Conservation (phyloP, 1,284 basidiomycete genomes). For the Heterobasidion irregulare region DNA sequence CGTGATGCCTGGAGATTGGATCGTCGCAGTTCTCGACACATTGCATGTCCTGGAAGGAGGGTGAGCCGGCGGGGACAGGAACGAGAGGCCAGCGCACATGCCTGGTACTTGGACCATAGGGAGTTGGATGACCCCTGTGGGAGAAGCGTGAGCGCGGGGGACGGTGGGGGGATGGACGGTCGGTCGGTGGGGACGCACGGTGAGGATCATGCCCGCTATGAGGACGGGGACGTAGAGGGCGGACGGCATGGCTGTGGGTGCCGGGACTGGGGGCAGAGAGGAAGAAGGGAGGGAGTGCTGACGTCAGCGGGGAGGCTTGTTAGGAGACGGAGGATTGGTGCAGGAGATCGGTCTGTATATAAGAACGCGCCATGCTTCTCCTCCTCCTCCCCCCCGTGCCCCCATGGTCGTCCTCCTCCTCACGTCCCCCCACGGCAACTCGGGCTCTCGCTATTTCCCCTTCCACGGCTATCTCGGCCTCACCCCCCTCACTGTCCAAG, state of each 20-base stretch:
- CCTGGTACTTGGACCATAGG: constrained; percentile 78
- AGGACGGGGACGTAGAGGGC: constrained; percentile 38
- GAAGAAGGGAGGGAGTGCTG: background rate
- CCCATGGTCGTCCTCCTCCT: constrained; percentile 60
- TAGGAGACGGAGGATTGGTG: background rate
- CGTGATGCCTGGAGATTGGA: constrained; percentile 40
- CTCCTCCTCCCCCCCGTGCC: constrained; percentile 12
- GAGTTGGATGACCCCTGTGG: constrained; percentile 70
- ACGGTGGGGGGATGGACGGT: background rate
- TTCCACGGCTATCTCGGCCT: constrained; percentile 71
- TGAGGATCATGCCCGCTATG: constrained; percentile 75
- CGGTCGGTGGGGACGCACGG: constrained; percentile 41
- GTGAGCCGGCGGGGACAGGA: constrained; percentile 9
- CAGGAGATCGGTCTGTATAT: background rate
- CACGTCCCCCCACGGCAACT: constrained; percentile 51
- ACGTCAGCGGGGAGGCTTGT: constrained; percentile 9
- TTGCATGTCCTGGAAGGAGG: constrained; percentile 72
- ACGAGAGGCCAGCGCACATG: constrained; percentile 17
- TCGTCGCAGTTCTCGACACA: constrained; percentile 86
- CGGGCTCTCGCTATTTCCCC: constrained; percentile 63
- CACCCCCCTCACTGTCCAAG: constrained; percentile 70
- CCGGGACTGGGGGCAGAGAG: background rate
- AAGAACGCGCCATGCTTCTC: constrained; percentile 8
- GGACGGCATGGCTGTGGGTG: constrained; percentile 18
- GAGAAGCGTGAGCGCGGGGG: constrained; percentile 10